Evolutionary conservation across 2,329 filamentous ascomycete species (phyloP).

Genomic region (Fonsecaea erecta): DNA sequence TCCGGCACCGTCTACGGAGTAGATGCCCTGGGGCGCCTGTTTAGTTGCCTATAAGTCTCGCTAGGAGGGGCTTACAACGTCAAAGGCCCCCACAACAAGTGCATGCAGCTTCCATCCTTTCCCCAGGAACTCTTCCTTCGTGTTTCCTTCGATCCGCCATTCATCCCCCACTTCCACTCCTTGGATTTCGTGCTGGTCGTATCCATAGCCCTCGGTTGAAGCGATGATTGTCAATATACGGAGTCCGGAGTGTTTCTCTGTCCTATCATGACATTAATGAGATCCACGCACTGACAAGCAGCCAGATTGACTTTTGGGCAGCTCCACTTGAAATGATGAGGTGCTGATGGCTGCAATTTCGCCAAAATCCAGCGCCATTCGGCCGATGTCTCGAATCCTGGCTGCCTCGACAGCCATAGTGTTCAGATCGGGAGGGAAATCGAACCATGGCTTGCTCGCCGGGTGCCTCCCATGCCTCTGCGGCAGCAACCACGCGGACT

Average conservation of each 20-base stretch:
- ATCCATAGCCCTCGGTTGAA: background rate
- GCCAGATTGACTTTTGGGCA: background rate
- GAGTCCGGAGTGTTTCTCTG: background rate
- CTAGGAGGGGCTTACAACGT: too few relatives aligned
- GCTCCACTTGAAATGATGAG: slow-evolving; percentile 12
- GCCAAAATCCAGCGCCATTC: slow-evolving; percentile 22
- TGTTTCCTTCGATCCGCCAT: background rate
- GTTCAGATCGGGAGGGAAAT: slow-evolving; percentile 10
- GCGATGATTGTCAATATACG: background rate
- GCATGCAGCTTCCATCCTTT: too few relatives aligned
- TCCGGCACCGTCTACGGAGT: too few relatives aligned
- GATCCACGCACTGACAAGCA: background rate
- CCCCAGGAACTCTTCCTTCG: background rate
- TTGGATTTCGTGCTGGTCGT: background rate
- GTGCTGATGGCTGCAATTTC: slow-evolving; percentile 26
- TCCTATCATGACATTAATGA: background rate
- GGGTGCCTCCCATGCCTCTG: background rate
- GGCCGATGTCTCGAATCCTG: slow-evolving; percentile 23
- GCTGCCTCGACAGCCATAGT: slow-evolving; percentile 6
- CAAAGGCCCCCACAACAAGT: background rate
- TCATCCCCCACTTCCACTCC: background rate
- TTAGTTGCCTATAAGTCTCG: too few relatives aligned
- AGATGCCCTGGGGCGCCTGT: too few relatives aligned
- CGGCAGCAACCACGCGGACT: background rate
- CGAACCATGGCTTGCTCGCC: slow-evolving; percentile 11